Base-by-base conservation (phyloP, 805 yeast species). In the Saccharomyces paradoxus region DNA sequence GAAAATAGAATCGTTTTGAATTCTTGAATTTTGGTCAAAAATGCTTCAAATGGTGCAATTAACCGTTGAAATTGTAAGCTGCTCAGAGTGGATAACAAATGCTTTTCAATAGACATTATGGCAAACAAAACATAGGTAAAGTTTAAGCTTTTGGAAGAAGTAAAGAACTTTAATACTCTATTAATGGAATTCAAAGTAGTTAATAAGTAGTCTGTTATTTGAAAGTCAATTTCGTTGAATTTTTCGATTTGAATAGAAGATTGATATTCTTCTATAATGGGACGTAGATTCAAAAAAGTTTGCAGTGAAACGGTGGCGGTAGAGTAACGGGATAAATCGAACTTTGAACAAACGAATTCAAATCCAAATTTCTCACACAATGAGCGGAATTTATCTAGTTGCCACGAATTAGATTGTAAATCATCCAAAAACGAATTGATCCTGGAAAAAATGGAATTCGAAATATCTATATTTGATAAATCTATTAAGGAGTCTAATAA, bases 351-450 rank as follows among this genome's bases (percentile, higher is more conserved):
- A 8, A 49, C 48, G 8, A 51, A 37, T 37, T 17, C 22, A 8
- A 17, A 37, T 6, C 44, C 44, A 17, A 37, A 31, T 24, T 29
- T 28, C 8, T 48, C 49, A 29, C 50, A 54, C 14, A 55, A 41
- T 24, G 57, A 41, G 27, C 55, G 44, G 37, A 60, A 60, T 53
- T 53, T 56, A 27, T 57, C 61, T 29, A 61, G 49, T 53, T 51
- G 51, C 63, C 62, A 58, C 29, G 62, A 58, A 51, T 58, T 55
- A 17, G 50, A 12, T 17, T 29, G 17, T 9, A 61, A 47, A 28
- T 55, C 60, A 24, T 55, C 55, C 31, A 58, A 56, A 27, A 58
- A 51, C 3, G 24, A 41, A 28, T 55, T 52, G 28, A 61, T 61
- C n/a, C 49, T 56, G 22, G 49, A 30, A 41, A 61, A 60, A 7